phyloP scores from a whole-genome alignment of 2,329 filamentous ascomycete species.

The Xylariaceae sp. region DNA sequence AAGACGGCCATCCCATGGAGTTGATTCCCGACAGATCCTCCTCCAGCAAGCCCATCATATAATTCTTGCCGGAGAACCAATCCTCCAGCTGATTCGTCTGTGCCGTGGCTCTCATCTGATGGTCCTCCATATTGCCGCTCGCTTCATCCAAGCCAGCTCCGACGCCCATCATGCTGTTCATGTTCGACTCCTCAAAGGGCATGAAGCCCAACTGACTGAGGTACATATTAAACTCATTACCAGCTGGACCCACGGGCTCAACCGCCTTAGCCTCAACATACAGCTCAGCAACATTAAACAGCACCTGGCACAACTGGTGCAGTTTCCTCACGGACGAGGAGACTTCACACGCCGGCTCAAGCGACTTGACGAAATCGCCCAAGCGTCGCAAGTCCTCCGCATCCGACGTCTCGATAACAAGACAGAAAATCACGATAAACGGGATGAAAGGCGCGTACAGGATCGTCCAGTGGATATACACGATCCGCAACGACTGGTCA shows the following conservation, averaged over 20 bases:
- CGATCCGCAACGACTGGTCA: constrained; percentile 35
- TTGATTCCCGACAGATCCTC: constrained; percentile 32
- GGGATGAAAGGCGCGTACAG: constrained; percentile 49
- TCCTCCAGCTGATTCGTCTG: constrained; percentile 32
- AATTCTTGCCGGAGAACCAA: constrained; percentile 34
- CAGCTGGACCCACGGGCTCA: constrained; percentile 24
- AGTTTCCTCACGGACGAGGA: constrained; percentile 49
- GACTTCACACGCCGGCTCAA: constrained; percentile 43
- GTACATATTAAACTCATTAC: constrained; percentile 33
- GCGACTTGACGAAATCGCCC: constrained; percentile 45
- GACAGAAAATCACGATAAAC: constrained; percentile 49
- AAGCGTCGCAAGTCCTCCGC: constrained; percentile 42
- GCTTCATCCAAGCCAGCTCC: constrained; percentile 5
- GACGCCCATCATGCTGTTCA: constrained; percentile 3
- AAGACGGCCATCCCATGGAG: constrained; percentile 24
- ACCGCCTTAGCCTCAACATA: constrained; percentile 53
- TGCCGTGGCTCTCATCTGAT: constrained; percentile 17
- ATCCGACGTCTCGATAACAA: constrained; percentile 43
- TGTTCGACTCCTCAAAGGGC: constrained; percentile 22
- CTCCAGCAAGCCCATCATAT: constrained; percentile 32
- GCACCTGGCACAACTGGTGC: constrained; percentile 52
- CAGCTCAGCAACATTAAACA: constrained; percentile 52
- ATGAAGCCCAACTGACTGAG: constrained; percentile 33
- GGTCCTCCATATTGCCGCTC: constrained; percentile 8
- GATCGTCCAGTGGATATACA: constrained; percentile 43